Evolutionary conservation across 768 basidiomycete species (phyloP), one percentile per base, ranked within the genome.

Genomic region (Naganishia kalamii): DNA sequence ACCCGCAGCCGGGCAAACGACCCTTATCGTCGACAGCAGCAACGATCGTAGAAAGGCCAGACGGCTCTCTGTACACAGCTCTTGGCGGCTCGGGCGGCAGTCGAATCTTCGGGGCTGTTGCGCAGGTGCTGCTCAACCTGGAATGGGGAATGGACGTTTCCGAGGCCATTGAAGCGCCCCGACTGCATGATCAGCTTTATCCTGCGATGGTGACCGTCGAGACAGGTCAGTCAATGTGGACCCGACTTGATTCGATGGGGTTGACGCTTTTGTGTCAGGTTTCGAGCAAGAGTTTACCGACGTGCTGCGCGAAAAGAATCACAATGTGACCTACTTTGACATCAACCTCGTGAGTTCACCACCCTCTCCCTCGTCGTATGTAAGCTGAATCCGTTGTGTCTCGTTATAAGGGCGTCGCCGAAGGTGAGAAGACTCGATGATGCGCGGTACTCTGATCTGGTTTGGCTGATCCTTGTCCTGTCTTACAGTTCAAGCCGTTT

Each of bases 41-140:
- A 0, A 84, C 85, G 0, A 91, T 98, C 67, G 75, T 97, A 11
- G 90, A 96, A 72, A 71, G 89, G 68, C 74, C 78, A 0, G 83
- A 92, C 69, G 90, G 89, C 6, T 83, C 86, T 0, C 84, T 93
- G 67, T 86, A 85, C 72, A 79, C 87, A 15, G 85, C 86, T 1
- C 72, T 91, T 41, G 94, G 94, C 48, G 94, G 87, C 15, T 86
- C 91, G 0, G 94, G 94, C 8, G 93, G 94, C 29, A 85, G 87
- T 3, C 83, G 87, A 29, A 97, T 98, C 62, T 89, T 94, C 74
- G 81, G 85, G 0, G 79, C 90, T 0, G 76, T 93, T 11, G 84
- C 90, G 54, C 92, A 97, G 76, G 84, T 86, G 27, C 74, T 97
- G 8, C 73, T 93, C 21, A 80, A 81, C 66, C 77, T 83, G 33